Evolutionary conservation across 495 filamentous ascomycete genomes (phyloP), one percentile per base, ranked within the genome.

Genomic region (Penicillium egyptiacum): DNA sequence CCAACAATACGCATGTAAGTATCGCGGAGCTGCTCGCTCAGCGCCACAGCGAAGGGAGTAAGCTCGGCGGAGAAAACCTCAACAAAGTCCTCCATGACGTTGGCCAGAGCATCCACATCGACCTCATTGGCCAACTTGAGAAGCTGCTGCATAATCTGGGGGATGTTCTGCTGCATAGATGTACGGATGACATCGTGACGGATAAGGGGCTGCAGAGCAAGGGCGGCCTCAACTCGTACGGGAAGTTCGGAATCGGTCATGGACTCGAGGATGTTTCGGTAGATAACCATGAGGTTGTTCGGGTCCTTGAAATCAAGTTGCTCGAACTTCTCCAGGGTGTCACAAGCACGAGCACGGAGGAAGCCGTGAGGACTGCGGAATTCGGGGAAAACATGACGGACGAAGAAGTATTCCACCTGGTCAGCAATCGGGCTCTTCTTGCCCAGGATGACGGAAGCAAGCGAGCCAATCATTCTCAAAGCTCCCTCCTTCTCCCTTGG

Each of bases 71-170:
- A 92, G 71, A 98, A 98, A 0, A 98, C 94, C 71, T 98, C 94
- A 49, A 98, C 94, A 69, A 98, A 98, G 64, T 98, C 95, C 70
- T 98, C 94, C 94, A 96, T 96, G n/a, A 96, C 92, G 62, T 96
- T 96, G n/a, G 92, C 91, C 19, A 96, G 73, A 17, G 92, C 90
- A 71, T 96, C 92, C 49, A 96, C 92, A 62, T 96, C 92, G 43
- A 91, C 91, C 73, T 96, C 92, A 67, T 96, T 96, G 25, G 94
- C 93, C 56, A 98, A 76, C 75, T 98, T 98, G 30, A 98, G 81
- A 16, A 98, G 78, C 72, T 98, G 92, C 73, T 98, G 94, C 94
- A 98, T 98, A 69, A 98, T 97, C 66, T 96, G 92, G n/a, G 95
- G 92, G 53, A 98, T 98, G 71, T 91, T 96, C 65, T 93, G 85